Evolutionary conservation across 495 filamentous ascomycete genomes (phyloP).

Genomic region (Emericellopsis terricola): DNA sequence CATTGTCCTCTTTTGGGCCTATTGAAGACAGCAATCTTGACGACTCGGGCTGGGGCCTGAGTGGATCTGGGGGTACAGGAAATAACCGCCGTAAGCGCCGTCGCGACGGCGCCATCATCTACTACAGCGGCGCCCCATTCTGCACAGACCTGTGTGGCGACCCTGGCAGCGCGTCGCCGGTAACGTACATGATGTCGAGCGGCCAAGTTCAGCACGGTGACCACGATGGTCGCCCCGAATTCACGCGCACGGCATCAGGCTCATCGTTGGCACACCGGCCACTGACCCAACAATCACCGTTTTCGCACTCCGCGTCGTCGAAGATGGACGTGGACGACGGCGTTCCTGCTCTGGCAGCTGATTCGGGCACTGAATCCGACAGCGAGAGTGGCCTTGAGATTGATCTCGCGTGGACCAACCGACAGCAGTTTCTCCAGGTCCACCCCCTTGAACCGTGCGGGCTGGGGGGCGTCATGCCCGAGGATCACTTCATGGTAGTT

Average conservation of each 20-base stretch:
- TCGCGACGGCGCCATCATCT: constrained; percentile 58
- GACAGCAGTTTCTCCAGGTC: constrained; percentile 7
- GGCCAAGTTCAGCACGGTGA: constrained; percentile 7
- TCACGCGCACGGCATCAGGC: constrained; percentile 13
- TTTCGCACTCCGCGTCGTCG: constrained; percentile 3
- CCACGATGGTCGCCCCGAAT: constrained; percentile 1
- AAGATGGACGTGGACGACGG: constrained; percentile 7
- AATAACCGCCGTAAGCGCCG: constrained; percentile 23
- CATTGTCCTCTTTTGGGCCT: constrained; percentile 12
- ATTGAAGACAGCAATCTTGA: constrained; percentile 21
- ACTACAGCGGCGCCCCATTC: constrained; percentile 57
- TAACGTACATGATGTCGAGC: constrained; percentile 20
- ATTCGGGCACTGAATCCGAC: constrained; percentile 6
- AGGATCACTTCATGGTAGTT: constrained; percentile 46
- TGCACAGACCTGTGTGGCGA: constrained; percentile 64
- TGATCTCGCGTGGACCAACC: constrained; percentile 19
- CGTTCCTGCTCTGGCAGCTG: constrained; percentile 4
- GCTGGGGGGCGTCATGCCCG: constrained; percentile 42
- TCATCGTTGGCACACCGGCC: constrained; percentile 24
- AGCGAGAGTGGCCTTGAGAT: constrained; percentile 12
- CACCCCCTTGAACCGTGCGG: constrained; percentile 40
- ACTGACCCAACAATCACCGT: constrained; percentile 12
- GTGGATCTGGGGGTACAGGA: constrained; percentile 19
- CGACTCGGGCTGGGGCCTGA: constrained; percentile 19
- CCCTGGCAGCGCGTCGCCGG: constrained; percentile 18